phyloP scores from a whole-genome alignment of 495 filamentous ascomycete species.

The Sporormia fimetaria region DNA sequence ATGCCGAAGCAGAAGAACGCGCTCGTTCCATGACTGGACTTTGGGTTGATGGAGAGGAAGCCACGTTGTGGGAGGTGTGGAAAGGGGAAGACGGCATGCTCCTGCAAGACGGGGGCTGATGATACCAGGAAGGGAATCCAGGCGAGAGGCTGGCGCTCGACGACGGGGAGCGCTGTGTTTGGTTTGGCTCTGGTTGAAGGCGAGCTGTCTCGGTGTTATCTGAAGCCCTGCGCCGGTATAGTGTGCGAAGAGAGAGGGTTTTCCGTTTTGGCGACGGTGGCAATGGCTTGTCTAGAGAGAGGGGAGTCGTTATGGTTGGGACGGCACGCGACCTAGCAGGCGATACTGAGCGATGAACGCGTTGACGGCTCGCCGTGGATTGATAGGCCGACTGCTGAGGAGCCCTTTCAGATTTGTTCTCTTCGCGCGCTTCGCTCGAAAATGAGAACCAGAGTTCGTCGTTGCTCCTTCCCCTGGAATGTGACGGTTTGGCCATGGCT shows the following conservation, averaged over 20 bases:
- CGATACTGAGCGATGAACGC: constrained; percentile 11
- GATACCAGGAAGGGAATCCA: constrained; percentile 10
- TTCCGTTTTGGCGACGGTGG: constrained; percentile 18
- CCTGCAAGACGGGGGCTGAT: constrained; percentile 13
- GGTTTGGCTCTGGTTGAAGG: constrained; percentile 16
- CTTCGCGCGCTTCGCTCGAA: constrained; percentile 3
- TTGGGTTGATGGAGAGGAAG: constrained; percentile 13
- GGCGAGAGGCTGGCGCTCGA: constrained; percentile 10
- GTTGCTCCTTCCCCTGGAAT: neutral
- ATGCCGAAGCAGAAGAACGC: constrained; percentile 2
- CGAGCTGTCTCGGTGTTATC: constrained; percentile 13
- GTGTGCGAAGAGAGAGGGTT: constrained; percentile 13
- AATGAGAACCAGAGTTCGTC: constrained; percentile 19
- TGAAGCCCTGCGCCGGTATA: constrained; percentile 18
- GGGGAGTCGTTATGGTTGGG: constrained; percentile 16
- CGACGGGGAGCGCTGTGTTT: constrained; percentile 10
- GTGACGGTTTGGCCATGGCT: too few relatives aligned
- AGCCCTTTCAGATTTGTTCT: constrained; percentile 1
- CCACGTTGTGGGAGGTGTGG: constrained; percentile 20
- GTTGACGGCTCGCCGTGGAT: constrained; percentile 17
- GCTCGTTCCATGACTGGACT: constrained; percentile 1
- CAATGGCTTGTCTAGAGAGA: constrained; percentile 13
- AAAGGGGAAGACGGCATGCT: constrained; percentile 24
- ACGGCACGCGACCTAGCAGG: constrained; percentile 13
- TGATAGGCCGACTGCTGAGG: constrained; percentile 17